Conservation (phyloP, 768 basidiomycete genomes). For the Symmetrospora coprosmae region DNA sequence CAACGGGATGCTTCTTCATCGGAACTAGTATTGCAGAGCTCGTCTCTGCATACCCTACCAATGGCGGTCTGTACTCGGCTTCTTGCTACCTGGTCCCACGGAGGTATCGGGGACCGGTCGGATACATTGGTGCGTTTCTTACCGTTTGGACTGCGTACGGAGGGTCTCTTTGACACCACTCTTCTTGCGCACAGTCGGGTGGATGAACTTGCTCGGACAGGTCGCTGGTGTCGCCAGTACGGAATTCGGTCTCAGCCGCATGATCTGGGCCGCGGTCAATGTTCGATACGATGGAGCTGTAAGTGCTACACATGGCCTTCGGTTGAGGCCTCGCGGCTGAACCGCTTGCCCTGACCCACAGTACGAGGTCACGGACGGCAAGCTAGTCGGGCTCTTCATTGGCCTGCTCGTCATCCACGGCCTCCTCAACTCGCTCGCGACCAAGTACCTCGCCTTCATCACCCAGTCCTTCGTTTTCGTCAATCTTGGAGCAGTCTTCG, state of each 20-base stretch:
- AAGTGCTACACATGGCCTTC: slow-evolving; percentile 15
- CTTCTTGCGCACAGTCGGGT: slow-evolving; percentile 32
- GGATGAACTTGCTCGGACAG: slow-evolving; percentile 66
- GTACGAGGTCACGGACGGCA: slow-evolving; percentile 52
- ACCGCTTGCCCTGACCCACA: slow-evolving; percentile 25
- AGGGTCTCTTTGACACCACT: no score
- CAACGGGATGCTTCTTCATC: slow-evolving; percentile 29
- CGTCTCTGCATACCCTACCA: slow-evolving; percentile 41
- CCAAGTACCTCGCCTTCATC: slow-evolving; percentile 56
- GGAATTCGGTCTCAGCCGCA: slow-evolving; percentile 49
- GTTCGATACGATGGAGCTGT: slow-evolving; percentile 42
- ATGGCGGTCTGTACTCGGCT: slow-evolving; percentile 41
- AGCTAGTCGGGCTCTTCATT: slow-evolving; percentile 61
- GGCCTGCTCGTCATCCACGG: slow-evolving; percentile 68
- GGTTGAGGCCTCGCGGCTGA: slow-evolving; percentile 25
- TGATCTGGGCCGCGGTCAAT: slow-evolving; percentile 52
- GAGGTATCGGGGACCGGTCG: slow-evolving; percentile 35
- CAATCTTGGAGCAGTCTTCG: slow-evolving; percentile 66
- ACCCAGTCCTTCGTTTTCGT: slow-evolving; percentile 67
- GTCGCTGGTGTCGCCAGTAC: slow-evolving; percentile 74
- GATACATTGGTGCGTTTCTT: slow-evolving; percentile 39
- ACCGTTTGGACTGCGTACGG: no score
- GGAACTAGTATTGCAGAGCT: slow-evolving; percentile 32
- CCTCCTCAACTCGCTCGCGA: slow-evolving; percentile 47
- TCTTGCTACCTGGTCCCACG: slow-evolving; percentile 39